Base-by-base conservation (phyloP, 75 land plant species). In the Pinus taeda region DNA sequence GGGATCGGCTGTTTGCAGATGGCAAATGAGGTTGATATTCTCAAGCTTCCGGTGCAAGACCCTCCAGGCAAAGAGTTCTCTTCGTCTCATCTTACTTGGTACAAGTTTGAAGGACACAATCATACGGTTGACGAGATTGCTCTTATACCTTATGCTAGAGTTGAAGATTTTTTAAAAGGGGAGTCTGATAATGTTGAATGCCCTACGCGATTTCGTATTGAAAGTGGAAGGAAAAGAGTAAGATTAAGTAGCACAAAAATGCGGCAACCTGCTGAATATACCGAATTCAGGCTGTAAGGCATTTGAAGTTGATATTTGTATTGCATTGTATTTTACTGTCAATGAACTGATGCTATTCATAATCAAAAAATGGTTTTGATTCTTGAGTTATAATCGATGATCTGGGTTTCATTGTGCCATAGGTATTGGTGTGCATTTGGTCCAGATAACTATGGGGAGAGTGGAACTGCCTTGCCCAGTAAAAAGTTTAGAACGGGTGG, bases 381-480 rank as follows among this genome's bases (percentile, higher is more conserved):
- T 42, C 55, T 3, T n/a, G 42, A 18, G 20, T 37, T 69, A 2
- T 42, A 64, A 57, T 78, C 72, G 12, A 39, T 57, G 18, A 0
- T 59, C 69, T 74, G 74, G 42, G 73, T 33, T 36, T 39, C 30
- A 39, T 20, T 77, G 60, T 75, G 17, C 84, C 12, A 24, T 57
- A 92, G 95, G 66, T 92, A 92, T 83, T 92, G 95, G 95, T 92
- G 95, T 53, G 91, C 92, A 57, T 92, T 90, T 85, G 95, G 95
- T 55, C 95, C 95, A 57, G 95, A 92, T 61, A 90, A 91, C 63
- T 88, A 91, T 84, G 90, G 88, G 56, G 93, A 91, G 79, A 91
- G 93, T 80, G 93, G 93, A 6, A 79, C 58, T 67, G 77, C 87
- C 1, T 83, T 91, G 39, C 91, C 90, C 26, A 91, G 93, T 59